Evolutionary conservation across 441 rosid species (phyloP).

Genomic region (Corymbia citriodora): DNA sequence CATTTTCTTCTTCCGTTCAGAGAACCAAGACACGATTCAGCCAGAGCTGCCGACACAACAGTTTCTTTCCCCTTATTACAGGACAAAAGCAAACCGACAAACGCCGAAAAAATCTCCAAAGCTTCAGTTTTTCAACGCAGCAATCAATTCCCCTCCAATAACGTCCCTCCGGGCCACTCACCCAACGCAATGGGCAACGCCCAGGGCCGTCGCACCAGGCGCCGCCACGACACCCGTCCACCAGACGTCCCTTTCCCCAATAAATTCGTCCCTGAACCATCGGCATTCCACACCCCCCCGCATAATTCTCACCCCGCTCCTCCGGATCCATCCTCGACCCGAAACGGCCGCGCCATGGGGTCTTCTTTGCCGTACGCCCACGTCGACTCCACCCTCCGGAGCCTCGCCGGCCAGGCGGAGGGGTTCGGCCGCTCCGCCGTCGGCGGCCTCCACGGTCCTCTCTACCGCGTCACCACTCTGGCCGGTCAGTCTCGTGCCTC

Average conservation of each 20-base stretch:
- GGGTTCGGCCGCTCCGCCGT: conserved; percentile 80
- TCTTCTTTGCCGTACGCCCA: conserved; percentile 44
- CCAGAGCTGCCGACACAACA: not conserved
- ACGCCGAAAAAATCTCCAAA: not conserved
- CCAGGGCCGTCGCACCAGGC: not conserved
- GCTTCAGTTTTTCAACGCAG: not conserved
- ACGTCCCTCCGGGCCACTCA: no score
- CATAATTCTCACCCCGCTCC: not conserved
- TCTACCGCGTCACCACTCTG: conserved; percentile 59
- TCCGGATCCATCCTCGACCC: not conserved
- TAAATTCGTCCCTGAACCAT: not conserved
- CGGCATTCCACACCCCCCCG: not conserved
- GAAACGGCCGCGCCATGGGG: not conserved
- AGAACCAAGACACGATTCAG: not conserved
- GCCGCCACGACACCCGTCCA: not conserved
- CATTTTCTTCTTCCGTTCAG: not conserved
- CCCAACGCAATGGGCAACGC: not conserved
- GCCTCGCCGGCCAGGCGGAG: conserved; percentile 75
- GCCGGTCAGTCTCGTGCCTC: conserved; percentile 31
- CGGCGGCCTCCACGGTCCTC: conserved; percentile 72
- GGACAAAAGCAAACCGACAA: not conserved
- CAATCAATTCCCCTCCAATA: not conserved
- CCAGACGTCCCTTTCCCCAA: not conserved
- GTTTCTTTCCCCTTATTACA: not conserved
- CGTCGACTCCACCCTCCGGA: conserved; percentile 59